Evolutionary conservation across 1,284 basidiomycete species (phyloP).

Genomic region (Pyrrhoderma lamaoense): DNA sequence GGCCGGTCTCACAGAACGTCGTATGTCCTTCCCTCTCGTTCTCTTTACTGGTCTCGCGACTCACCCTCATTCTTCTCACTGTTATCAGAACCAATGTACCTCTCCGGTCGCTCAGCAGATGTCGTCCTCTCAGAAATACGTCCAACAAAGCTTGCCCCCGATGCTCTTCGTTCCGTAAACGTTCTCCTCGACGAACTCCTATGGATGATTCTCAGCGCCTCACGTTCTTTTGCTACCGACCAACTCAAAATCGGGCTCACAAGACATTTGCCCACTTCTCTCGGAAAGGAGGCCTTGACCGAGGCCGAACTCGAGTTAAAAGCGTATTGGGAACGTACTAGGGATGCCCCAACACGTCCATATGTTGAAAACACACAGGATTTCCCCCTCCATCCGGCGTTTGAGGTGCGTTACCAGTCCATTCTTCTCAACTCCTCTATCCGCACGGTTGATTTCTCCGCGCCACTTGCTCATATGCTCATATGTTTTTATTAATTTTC

Average conservation of each 20-base stretch:
- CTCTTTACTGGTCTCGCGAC: constrained; percentile 10
- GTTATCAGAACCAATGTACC: constrained; percentile 59
- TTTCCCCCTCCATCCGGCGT: constrained; percentile 66
- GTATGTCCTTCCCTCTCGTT: constrained; percentile 1
- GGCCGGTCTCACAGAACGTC: constrained; percentile 12
- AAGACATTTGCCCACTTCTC: constrained; percentile 63
- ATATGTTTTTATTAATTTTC: neutral
- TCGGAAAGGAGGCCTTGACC: constrained; percentile 85
- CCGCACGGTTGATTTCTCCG: constrained; percentile 1
- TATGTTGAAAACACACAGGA: constrained; percentile 40
- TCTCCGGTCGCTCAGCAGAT: constrained; percentile 77
- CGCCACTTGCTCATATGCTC: neutral
- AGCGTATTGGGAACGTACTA: constrained; percentile 73
- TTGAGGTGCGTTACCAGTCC: constrained; percentile 47
- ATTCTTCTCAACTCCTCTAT: constrained; percentile 9
- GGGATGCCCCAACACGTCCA: constrained; percentile 28
- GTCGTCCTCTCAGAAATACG: constrained; percentile 85
- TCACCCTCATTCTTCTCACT: neutral
- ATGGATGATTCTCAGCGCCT: constrained; percentile 59
- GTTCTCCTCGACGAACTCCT: constrained; percentile 85
- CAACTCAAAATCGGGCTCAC: constrained; percentile 69
- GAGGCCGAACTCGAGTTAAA: constrained; percentile 88
- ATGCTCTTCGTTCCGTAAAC: constrained; percentile 75
- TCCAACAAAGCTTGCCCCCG: constrained; percentile 73
- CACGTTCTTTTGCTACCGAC: constrained; percentile 69